Conservation (phyloP, 768 basidiomycete genomes). For the Russula abietina region DNA sequence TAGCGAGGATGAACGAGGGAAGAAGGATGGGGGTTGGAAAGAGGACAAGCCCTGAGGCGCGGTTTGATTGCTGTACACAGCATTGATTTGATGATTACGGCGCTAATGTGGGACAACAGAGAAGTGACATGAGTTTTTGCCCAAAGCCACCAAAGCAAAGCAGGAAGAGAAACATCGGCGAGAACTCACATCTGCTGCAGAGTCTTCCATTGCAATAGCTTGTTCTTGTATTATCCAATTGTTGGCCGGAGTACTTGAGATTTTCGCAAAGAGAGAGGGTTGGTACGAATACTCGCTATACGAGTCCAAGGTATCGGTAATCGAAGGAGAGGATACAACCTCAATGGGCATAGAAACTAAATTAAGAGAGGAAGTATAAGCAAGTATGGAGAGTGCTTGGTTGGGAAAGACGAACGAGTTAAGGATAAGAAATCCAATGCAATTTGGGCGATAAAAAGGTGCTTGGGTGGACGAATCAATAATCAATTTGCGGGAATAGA, state of each 20-base stretch:
- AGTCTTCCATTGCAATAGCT: slow-evolving; percentile 24
- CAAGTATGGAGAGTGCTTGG: slow-evolving; percentile 27
- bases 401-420: slow-evolving; percentile 37
- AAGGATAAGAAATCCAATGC: slow-evolving; percentile 46
- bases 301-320: slow-evolving; percentile 36
- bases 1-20: slow-evolving; percentile 20
- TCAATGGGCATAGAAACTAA: slow-evolving; percentile 62
- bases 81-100: slow-evolving; percentile 25
- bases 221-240: slow-evolving; percentile 49
- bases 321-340: slow-evolving; percentile 50
- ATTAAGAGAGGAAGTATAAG: slow-evolving; percentile 18
- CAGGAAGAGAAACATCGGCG: slow-evolving; percentile 3
- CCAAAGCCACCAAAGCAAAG: slow-evolving; percentile 4
- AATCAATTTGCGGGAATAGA: slow-evolving; percentile 43
- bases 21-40: slow-evolving; percentile 23
- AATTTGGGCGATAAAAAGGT: slow-evolving; percentile 45
- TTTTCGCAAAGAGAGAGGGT: slow-evolving; percentile 34
- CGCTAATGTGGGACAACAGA: slow-evolving; percentile 22
- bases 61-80: slow-evolving; percentile 25
- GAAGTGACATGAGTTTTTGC: slow-evolving; percentile 14
- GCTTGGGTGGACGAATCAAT: slow-evolving; percentile 40
- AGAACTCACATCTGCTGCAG: slow-evolving; percentile 22
- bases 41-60: slow-evolving; percentile 22
- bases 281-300: slow-evolving; percentile 31
- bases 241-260: slow-evolving; percentile 31